phyloP scores from a whole-genome alignment of 1,284 basidiomycete species.

The Mycocalia duriaeana region DNA sequence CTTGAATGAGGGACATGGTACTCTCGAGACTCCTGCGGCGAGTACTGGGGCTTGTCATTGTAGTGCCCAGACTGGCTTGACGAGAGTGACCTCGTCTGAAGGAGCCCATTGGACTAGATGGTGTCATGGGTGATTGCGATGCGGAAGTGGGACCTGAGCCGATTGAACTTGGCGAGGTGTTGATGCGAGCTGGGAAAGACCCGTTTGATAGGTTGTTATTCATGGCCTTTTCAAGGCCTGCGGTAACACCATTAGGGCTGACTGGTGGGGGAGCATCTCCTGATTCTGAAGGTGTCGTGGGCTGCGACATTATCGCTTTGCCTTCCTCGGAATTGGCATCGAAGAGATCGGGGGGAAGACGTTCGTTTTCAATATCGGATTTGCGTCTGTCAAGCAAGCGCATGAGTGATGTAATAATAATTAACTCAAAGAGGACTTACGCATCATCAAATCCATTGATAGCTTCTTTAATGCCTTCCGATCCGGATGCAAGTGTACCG shows the following conservation, averaged over 20 bases:
- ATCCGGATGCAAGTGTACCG: constrained; percentile 50
- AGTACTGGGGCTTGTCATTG: constrained; percentile 92
- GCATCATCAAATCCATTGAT: constrained; percentile 93
- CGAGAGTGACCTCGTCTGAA: constrained; percentile 81
- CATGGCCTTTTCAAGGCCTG: constrained; percentile 45
- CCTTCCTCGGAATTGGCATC: constrained; percentile 81
- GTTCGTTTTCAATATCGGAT: constrained; percentile 91
- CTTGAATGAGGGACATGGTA: constrained; percentile 93
- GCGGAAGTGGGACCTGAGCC: constrained; percentile 22
- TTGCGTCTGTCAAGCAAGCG: constrained; percentile 54
- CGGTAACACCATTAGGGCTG: constrained; percentile 49
- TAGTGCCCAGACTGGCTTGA: constrained; percentile 91
- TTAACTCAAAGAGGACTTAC: constrained; percentile 40
- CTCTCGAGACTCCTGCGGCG: constrained; percentile 90
- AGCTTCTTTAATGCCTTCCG: constrained; percentile 61
- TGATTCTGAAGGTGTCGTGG: constrained; percentile 46
- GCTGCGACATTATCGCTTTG: constrained; percentile 54
- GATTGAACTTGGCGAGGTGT: constrained; percentile 22
- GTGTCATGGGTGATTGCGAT: constrained; percentile 37
- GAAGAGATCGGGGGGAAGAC: constrained; percentile 90
- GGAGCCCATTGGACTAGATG: constrained; percentile 29
- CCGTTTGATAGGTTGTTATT: constrained; percentile 40
- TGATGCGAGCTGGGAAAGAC: constrained; percentile 25
- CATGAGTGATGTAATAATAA: constrained; percentile 42
- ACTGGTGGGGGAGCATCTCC: constrained; percentile 42